Evolutionary conservation across 2,329 filamentous ascomycete genomes (phyloP).

Genomic region (Exophiala viscosa): DNA sequence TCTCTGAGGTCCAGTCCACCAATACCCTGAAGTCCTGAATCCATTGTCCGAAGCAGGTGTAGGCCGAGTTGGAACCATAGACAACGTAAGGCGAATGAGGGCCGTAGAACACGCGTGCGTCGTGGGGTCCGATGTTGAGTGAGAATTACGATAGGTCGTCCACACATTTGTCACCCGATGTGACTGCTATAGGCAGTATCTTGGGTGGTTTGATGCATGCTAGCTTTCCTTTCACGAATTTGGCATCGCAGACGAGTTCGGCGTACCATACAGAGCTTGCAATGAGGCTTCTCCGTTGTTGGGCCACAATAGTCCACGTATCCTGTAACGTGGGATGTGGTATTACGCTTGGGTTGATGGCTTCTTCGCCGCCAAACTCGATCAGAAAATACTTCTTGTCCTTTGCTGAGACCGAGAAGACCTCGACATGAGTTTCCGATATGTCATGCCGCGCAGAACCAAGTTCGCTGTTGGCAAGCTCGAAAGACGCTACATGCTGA

Average conservation of each 20-base stretch:
- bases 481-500: neutral
- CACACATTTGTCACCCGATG: constrained; percentile 45
- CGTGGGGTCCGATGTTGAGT: constrained; percentile 50
- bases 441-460: constrained; percentile 39
- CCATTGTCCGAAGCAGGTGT: constrained; percentile 57
- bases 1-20: constrained; percentile 43
- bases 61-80: constrained; percentile 54
- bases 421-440: constrained; percentile 37
- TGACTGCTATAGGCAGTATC: constrained; percentile 41
- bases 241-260: constrained; percentile 51
- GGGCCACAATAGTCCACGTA: constrained; percentile 53
- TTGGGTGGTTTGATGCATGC: constrained; percentile 16
- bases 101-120: constrained; percentile 57
- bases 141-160: constrained; percentile 39
- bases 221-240: constrained; percentile 35
- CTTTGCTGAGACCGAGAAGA: constrained; percentile 48
- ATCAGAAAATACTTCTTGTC: constrained; percentile 51
- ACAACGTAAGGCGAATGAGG: constrained; percentile 50
- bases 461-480: constrained; percentile 35
- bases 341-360: constrained; percentile 57
- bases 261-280: constrained; percentile 36
- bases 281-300: constrained; percentile 36
- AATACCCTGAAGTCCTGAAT: constrained; percentile 53
- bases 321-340: constrained; percentile 50
- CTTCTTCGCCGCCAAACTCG: constrained; percentile 41